Evolutionary conservation across 2,329 filamentous ascomycete species (phyloP), one percentile per base, ranked within the genome.

Genomic region (Botrytis sinoallii): DNA sequence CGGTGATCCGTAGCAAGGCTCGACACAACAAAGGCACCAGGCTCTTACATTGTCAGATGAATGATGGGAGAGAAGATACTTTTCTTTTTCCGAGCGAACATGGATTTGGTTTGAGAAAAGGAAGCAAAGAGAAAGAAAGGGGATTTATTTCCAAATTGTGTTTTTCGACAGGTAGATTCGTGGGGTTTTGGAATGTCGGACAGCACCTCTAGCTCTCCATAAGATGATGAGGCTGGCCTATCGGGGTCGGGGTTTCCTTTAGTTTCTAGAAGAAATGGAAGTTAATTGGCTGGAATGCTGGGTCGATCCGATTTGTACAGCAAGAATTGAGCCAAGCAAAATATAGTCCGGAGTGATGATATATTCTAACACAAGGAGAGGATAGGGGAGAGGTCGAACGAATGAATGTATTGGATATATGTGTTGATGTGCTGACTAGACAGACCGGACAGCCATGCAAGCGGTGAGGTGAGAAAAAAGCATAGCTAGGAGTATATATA

Each of bases 31-130:
- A 74, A 68, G 74, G 76, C 78, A 72, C 79, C 75, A 73, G 75
- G 75, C 78, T 75, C 75, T 79, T 76, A 80, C 78, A 80, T 80
- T 74, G 75, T 78, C 75, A 72, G 63, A 44, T 68, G 14, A 59
- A 71, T 29, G 42, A 25, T 63, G 10, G 40, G 22, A 48, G 42
- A 61, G 68, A 38, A 35, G 29, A 22, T 40, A 10, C n/a, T 25
- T 29, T 40, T 29, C 42, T 29, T 64, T 32, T 46, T 46, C 9
- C 55, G 25, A 32, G 35, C 38, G 40, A 57, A 40, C 35, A 40
- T 68, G 10, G 48, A 68, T 14, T 57, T 42, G 16, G 3, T 68
- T 32, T 46, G 14, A 16, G 29, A 55, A 52, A 68, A 57, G 66
- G 5, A 38, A 57, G 48, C 25, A 40, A 29, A 52, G 44, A 55